Conservation (phyloP, 1,139 yeast species). For the Taiozyma sp. region DNA sequence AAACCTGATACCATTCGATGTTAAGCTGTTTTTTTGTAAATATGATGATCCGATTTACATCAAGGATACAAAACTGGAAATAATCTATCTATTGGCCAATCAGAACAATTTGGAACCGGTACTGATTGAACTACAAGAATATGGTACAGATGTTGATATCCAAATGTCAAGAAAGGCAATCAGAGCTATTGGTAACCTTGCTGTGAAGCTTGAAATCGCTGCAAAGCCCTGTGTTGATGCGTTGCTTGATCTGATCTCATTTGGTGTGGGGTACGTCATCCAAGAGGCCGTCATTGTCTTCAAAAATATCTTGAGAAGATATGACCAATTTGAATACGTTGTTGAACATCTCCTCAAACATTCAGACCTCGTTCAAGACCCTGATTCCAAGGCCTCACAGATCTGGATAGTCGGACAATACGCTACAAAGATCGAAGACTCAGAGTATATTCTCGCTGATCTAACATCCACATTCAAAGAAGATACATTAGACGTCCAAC, state of each 20-base stretch:
- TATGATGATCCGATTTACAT: conserved; percentile 85
- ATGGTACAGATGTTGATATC: conserved; percentile 81
- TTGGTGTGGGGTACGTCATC: conserved; percentile 67
- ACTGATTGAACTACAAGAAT: conserved; percentile 72
- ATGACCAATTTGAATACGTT: conserved; percentile 46
- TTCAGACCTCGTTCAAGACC: conserved; percentile 53
- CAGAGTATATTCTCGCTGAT: conserved; percentile 41
- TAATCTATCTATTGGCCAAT: conserved; percentile 72
- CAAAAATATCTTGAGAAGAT: conserved; percentile 70
- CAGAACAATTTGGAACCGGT: conserved; percentile 57
- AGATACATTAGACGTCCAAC: conserved; percentile 69
- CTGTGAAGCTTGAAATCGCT: conserved; percentile 61
- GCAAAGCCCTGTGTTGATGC: conserved; percentile 62
- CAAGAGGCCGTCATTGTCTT: conserved; percentile 78
- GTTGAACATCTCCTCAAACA: conserved; percentile 29
- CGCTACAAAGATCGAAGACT: conserved; percentile 43
- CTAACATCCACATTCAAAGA: conserved; percentile 45
- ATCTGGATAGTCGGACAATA: conserved; percentile 85
- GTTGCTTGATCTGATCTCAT: conserved; percentile 52
- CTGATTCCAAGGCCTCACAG: conserved; percentile 73
- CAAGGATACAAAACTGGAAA: conserved; percentile 86
- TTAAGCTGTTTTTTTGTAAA: conserved; percentile 72
- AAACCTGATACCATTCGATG: conserved; percentile 57
- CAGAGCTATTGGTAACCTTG: conserved; percentile 84
- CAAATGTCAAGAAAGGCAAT: conserved; percentile 85